phyloP scores from a whole-genome alignment of 805 yeast genomes.

The Spathaspora gorwiae region DNA sequence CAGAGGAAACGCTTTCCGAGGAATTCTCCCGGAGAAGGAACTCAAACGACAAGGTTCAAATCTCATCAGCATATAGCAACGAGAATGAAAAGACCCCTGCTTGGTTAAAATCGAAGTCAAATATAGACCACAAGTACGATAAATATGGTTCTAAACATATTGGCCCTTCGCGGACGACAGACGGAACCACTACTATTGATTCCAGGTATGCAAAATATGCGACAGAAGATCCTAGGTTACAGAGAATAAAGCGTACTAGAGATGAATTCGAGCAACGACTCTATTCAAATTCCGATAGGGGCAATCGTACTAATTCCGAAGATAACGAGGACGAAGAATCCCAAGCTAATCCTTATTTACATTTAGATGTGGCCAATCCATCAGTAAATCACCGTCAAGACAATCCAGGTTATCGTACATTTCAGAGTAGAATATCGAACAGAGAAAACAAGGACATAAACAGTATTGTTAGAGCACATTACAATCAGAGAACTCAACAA shows the following conservation, averaged over 20 bases:
- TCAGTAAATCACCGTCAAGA: constrained; percentile 10
- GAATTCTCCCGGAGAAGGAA: constrained; percentile 20
- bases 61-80: constrained; percentile 22
- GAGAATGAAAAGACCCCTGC: constrained; percentile 28
- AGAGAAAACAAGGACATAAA: constrained; percentile 45
- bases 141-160: constrained; percentile 29
- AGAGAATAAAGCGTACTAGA: constrained; percentile 3
- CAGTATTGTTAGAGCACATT: constrained; percentile 73
- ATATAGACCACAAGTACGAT: constrained; percentile 30
- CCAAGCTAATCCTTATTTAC: constrained; percentile 16
- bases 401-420: constrained; percentile 26
- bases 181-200: background rate
- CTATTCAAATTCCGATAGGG: background rate
- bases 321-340: constrained; percentile 5
- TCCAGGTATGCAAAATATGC: constrained; percentile 11
- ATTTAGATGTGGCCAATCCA: constrained; percentile 21
- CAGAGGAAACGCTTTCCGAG: constrained; percentile 12
- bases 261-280: background rate
- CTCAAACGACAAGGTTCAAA: background rate
- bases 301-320: background rate
- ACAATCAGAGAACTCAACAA: constrained; percentile 75
- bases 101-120: constrained; percentile 30
- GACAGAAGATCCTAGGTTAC: background rate
- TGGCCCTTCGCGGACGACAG: background rate
- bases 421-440: constrained; percentile 33